A percentile compares a stretch with the other conserved stretches of the same genome.
Evolutionary conservation across 495 filamentous ascomycete genomes (phyloP).

Genomic region (Penicillium silybi): DNA sequence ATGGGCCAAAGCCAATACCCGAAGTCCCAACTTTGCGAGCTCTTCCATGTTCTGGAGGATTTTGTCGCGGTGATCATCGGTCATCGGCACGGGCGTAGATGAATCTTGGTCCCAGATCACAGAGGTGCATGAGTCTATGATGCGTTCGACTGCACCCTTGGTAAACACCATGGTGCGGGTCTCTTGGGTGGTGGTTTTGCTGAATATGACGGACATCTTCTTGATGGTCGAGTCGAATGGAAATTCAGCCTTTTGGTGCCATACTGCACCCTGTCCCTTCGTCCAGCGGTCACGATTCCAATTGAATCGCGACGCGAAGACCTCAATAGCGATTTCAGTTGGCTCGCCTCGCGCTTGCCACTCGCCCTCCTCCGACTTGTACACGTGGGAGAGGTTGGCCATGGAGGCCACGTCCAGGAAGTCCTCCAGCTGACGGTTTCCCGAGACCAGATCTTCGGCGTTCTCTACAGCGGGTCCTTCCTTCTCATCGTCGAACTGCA

Average conservation of each 20-base stretch:
- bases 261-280: slow-evolving; percentile 35
- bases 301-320: slow-evolving; percentile 54
- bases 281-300: slow-evolving; percentile 47
- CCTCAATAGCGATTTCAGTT: slow-evolving; percentile 60
- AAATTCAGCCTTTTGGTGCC: slow-evolving; percentile 50
- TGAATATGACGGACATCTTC: slow-evolving; percentile 55
- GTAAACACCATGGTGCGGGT: slow-evolving; percentile 46
- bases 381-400: slow-evolving; percentile 55
- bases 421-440: slow-evolving; percentile 28
- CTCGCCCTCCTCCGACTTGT: slow-evolving; percentile 32
- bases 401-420: slow-evolving; percentile 54
- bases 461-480: slow-evolving; percentile 13
- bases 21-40: slow-evolving; percentile 52
- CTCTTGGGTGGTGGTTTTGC: slow-evolving; percentile 13
- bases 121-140: slow-evolving; percentile 56
- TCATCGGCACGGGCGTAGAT: slow-evolving; percentile 28
- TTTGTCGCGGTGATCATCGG: slow-evolving; percentile 29
- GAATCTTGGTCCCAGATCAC: slow-evolving; percentile 44
- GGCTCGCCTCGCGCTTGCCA: slow-evolving; percentile 58
- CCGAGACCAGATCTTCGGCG: slow-evolving; percentile 14
- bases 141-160: slow-evolving; percentile 69
- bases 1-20: slow-evolving; percentile 54
- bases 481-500: slow-evolving; percentile 21
- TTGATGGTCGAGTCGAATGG: slow-evolving; percentile 60
- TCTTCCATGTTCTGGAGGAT: slow-evolving; percentile 54